Percentiles rank a stretch among this genome's conserved stretches.
Conservation (phyloP, 257 asterid genomes). For the Solanum infundibuliforme region DNA sequence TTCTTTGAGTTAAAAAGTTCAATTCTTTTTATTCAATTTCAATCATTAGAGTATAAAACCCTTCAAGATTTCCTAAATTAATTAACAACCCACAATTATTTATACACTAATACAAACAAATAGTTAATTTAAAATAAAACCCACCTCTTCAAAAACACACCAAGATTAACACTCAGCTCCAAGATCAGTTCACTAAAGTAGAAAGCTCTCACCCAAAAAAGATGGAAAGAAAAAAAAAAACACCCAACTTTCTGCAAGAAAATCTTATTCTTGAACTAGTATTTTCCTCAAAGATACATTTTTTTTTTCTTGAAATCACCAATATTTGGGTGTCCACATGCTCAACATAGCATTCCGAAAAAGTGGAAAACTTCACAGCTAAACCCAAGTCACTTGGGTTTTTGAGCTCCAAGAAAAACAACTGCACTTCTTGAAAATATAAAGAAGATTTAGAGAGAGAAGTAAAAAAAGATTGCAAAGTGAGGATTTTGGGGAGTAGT, state of each 20-base stretch:
- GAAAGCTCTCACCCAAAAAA: not conserved
- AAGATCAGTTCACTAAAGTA: not conserved
- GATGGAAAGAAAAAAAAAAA: not conserved
- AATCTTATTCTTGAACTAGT: not conserved
- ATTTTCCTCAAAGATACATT: constrained; percentile 3
- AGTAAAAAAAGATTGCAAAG: not conserved
- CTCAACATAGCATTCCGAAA: constrained; percentile 15
- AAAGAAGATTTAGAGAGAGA: not conserved
- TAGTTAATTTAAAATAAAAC: constrained; percentile 15
- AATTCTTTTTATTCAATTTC: constrained; percentile 26
- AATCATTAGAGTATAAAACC: constrained; percentile 48
- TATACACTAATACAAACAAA: not conserved
- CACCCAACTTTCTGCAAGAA: not conserved
- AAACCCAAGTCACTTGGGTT: constrained; percentile 13
- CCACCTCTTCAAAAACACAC: constrained; percentile 20
- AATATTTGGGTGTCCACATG: constrained; percentile 47
- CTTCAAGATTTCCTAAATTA: constrained; percentile 29
- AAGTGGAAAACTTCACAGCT: constrained; percentile 26
- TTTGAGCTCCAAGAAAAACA: constrained; percentile 38
- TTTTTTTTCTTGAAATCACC: constrained; percentile 25
- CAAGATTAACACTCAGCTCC: constrained; percentile 4
- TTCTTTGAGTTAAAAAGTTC: constrained; percentile 25
- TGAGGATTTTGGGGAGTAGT: constrained; percentile 4
- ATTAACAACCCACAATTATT: constrained; percentile 29
- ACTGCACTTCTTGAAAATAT: constrained; percentile 14